phyloP scores from a whole-genome alignment of 2,329 filamentous ascomycete species.

The Penicillium sp. region DNA sequence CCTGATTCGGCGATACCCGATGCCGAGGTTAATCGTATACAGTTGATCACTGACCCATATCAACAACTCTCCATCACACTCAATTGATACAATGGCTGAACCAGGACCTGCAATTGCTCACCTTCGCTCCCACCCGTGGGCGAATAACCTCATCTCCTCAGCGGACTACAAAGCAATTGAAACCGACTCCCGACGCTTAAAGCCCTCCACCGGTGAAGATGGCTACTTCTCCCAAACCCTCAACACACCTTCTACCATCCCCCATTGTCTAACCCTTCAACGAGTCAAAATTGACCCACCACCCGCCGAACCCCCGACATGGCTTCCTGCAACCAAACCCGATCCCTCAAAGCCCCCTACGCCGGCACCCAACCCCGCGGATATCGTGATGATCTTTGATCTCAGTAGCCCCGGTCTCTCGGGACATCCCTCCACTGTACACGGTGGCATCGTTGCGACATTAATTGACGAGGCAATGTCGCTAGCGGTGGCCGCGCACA shows the following conservation, averaged over 20 bases:
- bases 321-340: slow-evolving; percentile 28
- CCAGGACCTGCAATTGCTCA: slow-evolving; percentile 21
- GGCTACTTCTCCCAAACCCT: slow-evolving; percentile 45
- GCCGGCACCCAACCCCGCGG: slow-evolving; percentile 31
- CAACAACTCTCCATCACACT: too few species aligned
- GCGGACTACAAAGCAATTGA: slow-evolving; percentile 40
- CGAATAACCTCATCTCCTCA: slow-evolving; percentile 33
- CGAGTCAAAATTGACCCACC: slow-evolving; percentile 29
- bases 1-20: slow-evolving; percentile 1
- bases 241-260: slow-evolving; percentile 42
- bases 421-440: slow-evolving; percentile 42
- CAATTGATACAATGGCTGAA: slow-evolving; percentile 16
- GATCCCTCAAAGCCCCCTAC: slow-evolving; percentile 26
- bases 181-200: slow-evolving; percentile 43
- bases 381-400: slow-evolving; percentile 40
- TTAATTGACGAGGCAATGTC: slow-evolving; percentile 50
- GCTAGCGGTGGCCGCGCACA: slow-evolving; percentile 37
- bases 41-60: not conserved
- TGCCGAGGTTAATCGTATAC: slow-evolving; percentile 5
- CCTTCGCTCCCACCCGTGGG: slow-evolving; percentile 33
- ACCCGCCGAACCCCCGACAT: slow-evolving; percentile 22
- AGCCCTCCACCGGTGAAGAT: slow-evolving; percentile 45
- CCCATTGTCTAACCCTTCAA: slow-evolving; percentile 43
- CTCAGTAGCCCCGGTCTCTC: slow-evolving; percentile 40
- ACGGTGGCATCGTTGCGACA: slow-evolving; percentile 45